Percentiles rank a stretch among this genome's conserved stretches.
Conservation (phyloP, 768 basidiomycete species). For the Butyriboletus loyo region DNA sequence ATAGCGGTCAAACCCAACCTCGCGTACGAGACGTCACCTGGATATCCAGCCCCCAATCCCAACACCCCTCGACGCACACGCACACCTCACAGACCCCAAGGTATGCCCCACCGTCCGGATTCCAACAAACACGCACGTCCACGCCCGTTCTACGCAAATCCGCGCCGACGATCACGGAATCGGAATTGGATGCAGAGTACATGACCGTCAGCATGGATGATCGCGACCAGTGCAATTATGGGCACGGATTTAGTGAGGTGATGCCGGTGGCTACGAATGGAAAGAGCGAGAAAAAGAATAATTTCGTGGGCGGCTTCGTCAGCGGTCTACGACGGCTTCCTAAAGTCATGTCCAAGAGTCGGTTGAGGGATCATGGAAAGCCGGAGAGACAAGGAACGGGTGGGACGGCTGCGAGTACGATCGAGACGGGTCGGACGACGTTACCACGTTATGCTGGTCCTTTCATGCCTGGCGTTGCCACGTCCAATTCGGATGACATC, state of each 20-base stretch:
- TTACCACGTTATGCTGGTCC: constrained; percentile 23
- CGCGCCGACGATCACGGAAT: constrained; percentile 29
- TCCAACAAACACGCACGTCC: constrained; percentile 23
- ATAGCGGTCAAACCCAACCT: constrained; percentile 23
- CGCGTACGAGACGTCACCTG: constrained; percentile 32
- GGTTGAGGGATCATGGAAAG: constrained; percentile 26
- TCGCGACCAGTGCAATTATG: constrained; percentile 18
- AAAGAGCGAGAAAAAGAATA: constrained; percentile 30
- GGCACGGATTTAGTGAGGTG: constrained; percentile 24
- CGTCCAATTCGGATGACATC: constrained; percentile 28
- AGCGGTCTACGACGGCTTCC: constrained; percentile 30
- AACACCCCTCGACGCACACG: constrained; percentile 24
- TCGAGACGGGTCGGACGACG: constrained; percentile 10
- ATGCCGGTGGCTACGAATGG: constrained; percentile 17
- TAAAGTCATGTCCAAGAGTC: constrained; percentile 33
- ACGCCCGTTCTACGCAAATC: constrained; percentile 30
- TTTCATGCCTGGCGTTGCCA: constrained; percentile 15
- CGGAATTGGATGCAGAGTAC: constrained; percentile 33
- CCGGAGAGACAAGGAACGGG: constrained; percentile 19
- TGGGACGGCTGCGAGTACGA: neutral
- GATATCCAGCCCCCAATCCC: constrained; percentile 28
- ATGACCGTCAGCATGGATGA: constrained; percentile 32
- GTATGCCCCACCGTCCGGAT: constrained; percentile 18
- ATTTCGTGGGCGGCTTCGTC: constrained; percentile 30
- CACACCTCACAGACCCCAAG: constrained; percentile 30